Conservation (phyloP, 2,329 filamentous ascomycete species). For the Parastagonospora avenae region DNA sequence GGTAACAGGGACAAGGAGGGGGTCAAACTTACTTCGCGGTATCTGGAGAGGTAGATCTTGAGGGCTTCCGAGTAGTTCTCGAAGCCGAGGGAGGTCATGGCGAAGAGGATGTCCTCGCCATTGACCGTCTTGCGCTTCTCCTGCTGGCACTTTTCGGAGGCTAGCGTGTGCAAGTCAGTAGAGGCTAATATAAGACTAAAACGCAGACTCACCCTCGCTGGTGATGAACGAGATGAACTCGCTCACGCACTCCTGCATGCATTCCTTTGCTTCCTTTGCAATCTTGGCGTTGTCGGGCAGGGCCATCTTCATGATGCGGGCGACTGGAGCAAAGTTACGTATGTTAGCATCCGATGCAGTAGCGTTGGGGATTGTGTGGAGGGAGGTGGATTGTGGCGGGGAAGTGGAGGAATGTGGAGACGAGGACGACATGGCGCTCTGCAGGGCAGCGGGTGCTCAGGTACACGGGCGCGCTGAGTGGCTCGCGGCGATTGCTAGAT, state of each 20-base stretch:
- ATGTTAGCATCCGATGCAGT: conserved; percentile 83
- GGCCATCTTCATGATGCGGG: conserved; percentile 98
- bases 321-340: conserved; percentile 92
- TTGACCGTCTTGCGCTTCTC: conserved; percentile 99
- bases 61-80: conserved; percentile 98
- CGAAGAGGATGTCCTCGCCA: conserved; percentile 96
- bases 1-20: conserved; percentile 24
- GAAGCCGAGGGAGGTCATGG: conserved; percentile 98
- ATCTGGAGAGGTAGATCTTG: conserved; percentile 97
- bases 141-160: conserved; percentile 98
- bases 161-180: conserved; percentile 53
- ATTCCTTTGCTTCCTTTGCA: conserved; percentile 98
- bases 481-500: conserved; percentile 27
- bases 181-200: conserved; percentile 14
- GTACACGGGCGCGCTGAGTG: conserved; percentile 29
- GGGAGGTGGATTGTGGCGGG: conserved; percentile 36
- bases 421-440: conserved; percentile 52
- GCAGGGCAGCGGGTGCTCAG: conserved; percentile 48
- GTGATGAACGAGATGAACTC: conserved; percentile 99
- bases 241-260: conserved; percentile 99
- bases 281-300: conserved; percentile 99
- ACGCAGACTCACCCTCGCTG: conserved; percentile 78
- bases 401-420: conserved; percentile 47
- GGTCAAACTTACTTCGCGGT: conserved; percentile 81
- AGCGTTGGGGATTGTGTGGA: conserved; percentile 37